phyloP scores from a whole-genome alignment of 2,329 filamentous ascomycete species.

The Thielaviopsis populi region DNA sequence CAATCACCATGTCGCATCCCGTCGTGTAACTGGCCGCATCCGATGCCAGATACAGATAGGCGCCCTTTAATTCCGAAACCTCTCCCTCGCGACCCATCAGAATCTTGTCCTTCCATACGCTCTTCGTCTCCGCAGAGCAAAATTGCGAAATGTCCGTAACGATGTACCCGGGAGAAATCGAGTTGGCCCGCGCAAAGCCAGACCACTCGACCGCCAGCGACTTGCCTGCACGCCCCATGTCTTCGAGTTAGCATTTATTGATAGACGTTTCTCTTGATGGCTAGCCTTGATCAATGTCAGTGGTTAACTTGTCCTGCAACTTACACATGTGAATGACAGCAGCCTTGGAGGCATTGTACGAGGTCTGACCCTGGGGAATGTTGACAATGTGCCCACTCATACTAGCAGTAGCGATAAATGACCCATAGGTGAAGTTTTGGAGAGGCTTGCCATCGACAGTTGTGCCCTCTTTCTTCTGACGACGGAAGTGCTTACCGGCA shows the following conservation, averaged over 20 bases:
- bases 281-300: too few relatives aligned
- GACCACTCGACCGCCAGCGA: conserved; percentile 59
- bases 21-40: conserved; percentile 76
- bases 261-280: not conserved
- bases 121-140: conserved; percentile 48
- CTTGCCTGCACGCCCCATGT: conserved; percentile 33
- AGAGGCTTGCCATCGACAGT: conserved; percentile 46
- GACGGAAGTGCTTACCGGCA: conserved; percentile 53
- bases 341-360: conserved; percentile 60
- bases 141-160: conserved; percentile 49
- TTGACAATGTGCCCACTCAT: conserved; percentile 71
- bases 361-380: conserved; percentile 57
- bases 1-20: conserved; percentile 56
- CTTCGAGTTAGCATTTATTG: not conserved
- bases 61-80: conserved; percentile 63
- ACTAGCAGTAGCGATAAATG: conserved; percentile 63
- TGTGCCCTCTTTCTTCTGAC: conserved; percentile 53
- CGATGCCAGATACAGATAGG: conserved; percentile 65
- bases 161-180: conserved; percentile 61
- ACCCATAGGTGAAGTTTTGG: conserved; percentile 45
- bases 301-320: conserved; percentile 17
- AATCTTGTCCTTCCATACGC: conserved; percentile 44
- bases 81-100: conserved; percentile 44
- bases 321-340: conserved; percentile 44
- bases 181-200: conserved; percentile 57